Base-by-base conservation (phyloP, 768 basidiomycete species). In the Lactarius sanguifluus region DNA sequence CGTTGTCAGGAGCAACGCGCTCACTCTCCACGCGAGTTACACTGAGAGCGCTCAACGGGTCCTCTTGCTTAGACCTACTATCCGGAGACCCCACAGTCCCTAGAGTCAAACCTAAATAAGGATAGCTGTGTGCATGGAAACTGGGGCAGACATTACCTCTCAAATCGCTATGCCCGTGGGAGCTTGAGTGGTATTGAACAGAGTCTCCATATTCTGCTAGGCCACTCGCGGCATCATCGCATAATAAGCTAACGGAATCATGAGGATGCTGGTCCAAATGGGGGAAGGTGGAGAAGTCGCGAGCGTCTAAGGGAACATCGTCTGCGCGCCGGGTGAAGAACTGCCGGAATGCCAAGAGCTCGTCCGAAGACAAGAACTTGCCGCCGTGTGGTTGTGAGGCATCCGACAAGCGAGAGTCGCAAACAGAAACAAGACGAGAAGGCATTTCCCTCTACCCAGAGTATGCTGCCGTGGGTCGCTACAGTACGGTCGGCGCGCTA, bases 151-250 rank as follows among this genome's bases (percentile, higher is more conserved):
- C 38, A 12, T 15, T 41, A 28, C 23, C 52, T 6, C n/a, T 34
- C 16, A 30, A 28, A 23, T 28, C 40, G 34, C 59, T 28, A 20
- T 56, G 60, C 5, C 30, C 34, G 12, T 59, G 65, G 16, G 25
- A 52, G 41, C 45, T 28, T 55, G 15, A 36, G 23, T 25, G 41
- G 38, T 20, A 41, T 18, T 20, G n/a, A 34, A 62, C 41, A 9
- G 68, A 66, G 20, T 64, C 59, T 1, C 60, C 62, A 45, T 66
- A 56, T 60, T 69, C 64, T 32, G 70, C 63, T 47, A 58, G 52
- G 52, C 69, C 68, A 32, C 65, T 66, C 38, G 65, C 65, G 15
- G 47, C 32, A 13, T 69, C 69, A n/a, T 69, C 60, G n/a, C 15
- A 5, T 10, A 18, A 30, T 10, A 18, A 30, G 41, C 36, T 34